Evolutionary conservation across 2,329 filamentous ascomycete species (phyloP), one percentile per base, ranked within the genome.

Genomic region (Cytospora mali): DNA sequence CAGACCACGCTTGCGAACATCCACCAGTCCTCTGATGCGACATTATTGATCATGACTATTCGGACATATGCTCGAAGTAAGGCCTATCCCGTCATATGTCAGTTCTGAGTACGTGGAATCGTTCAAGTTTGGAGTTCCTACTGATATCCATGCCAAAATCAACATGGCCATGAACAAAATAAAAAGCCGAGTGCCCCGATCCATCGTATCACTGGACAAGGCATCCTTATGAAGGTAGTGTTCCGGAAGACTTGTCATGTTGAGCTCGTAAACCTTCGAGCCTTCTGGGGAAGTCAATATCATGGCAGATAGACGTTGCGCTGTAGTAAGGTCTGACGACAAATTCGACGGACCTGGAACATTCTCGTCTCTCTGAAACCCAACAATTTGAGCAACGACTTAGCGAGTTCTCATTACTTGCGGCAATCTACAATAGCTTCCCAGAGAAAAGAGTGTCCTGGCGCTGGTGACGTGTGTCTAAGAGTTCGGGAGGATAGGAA

Each of bases 1-100:
- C 49, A 29, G 70, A 84, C 81, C 71, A 81, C 71, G 3, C 79
- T 78, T 29, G 72, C 55, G 25, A 82, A 71, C 68, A 82, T 81
- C 52, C 82, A 69, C 66, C 75, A 79, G 73, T 84, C 82, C 55
- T 84, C 82, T 4, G 75, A 39, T 0, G 76, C 73, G 35, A 80
- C 69, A 31, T 74, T 76, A 56, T 77, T 79, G 46, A 80, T 72
- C 25, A 83, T 69, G 29, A 75, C 71, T 1, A 74, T 55, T 61
- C 80, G 79, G 52, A 81, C 79, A 68, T 79, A 81, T 10, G 75
- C 75, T 18, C 81, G 76, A 42, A 81, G 66, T 42, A 75, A 64
- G 58, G 79, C 72, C 61, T 62, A 16, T 42, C 28, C n/a, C 5
- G 18, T 21, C 27, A 7, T 5, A 16, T 28, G 46, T 58, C 39